These are phyloP conservation scores for Amylostereum areolatum DNA, from an alignment of 1,284 basidiomycete genomes.

Conservation along the genomic window DNA sequence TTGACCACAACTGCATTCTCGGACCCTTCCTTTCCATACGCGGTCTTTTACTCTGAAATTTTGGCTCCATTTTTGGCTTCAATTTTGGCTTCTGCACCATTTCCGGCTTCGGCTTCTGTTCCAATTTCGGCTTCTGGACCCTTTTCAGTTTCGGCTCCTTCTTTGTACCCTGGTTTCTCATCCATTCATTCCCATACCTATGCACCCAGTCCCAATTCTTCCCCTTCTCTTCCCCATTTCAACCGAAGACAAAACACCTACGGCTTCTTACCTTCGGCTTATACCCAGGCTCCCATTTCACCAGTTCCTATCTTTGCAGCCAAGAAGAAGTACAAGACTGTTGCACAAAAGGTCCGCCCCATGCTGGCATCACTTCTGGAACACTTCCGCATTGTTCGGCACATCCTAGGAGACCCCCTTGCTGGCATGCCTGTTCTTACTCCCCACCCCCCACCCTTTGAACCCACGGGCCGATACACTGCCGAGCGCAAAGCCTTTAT, in stretches of 20 bases:
- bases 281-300: neutral
- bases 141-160: no score
- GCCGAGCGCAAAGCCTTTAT: neutral
- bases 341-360: conserved; percentile 23
- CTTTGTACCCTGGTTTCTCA: no score
- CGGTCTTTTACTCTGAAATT: no score
- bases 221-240: neutral
- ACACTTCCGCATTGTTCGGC: conserved; percentile 24
- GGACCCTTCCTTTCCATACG: no score
- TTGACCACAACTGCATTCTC: no score
- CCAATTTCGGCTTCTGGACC: no score
- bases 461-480: conserved; percentile 25
- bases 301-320: neutral
- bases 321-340: conserved; percentile 31
- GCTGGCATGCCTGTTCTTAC: conserved; percentile 20
- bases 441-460: conserved; percentile 19
- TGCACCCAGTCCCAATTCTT: no score
- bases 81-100: no score
- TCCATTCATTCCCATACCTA: no score
- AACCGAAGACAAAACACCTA: neutral
- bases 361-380: conserved; percentile 20
- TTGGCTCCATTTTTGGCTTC: no score
- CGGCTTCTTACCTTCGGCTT: neutral
- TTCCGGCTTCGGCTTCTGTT: no score
- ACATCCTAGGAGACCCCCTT: conserved; percentile 29